These are phyloP conservation scores for Pigoraptor vietnamica DNA, from an alignment of 78 protist species.

Conservation along the genomic window DNA sequence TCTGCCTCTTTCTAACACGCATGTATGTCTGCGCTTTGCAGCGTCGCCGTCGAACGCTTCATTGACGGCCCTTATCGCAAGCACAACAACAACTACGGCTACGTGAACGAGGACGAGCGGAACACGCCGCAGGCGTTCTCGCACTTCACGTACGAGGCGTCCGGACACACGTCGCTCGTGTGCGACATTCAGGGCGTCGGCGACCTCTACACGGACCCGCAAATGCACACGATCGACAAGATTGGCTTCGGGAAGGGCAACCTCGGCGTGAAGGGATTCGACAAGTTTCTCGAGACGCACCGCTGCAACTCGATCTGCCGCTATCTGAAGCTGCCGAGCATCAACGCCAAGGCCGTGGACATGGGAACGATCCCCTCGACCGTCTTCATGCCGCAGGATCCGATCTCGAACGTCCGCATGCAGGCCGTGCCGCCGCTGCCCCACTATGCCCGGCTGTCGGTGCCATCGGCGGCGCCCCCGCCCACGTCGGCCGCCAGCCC, in stretches of 20 bases:
- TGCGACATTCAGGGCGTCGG: slow-evolving; percentile 89
- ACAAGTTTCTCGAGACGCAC: slow-evolving; percentile 63
- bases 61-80: slow-evolving; percentile 31
- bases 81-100: slow-evolving; percentile 81
- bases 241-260: slow-evolving; percentile 77
- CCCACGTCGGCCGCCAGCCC: no score
- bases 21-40: no score
- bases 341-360: neutral
- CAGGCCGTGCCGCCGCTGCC: no score
- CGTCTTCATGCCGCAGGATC: neutral
- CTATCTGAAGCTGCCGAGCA: slow-evolving; percentile 25
- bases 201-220: slow-evolving; percentile 88
- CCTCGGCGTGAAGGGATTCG: slow-evolving; percentile 68
- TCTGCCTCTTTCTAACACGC: no score
- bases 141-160: slow-evolving; percentile 76
- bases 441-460: no score
- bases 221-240: slow-evolving; percentile 69
- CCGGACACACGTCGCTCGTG: slow-evolving; percentile 56
- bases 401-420: no score
- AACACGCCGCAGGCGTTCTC: slow-evolving; percentile 88
- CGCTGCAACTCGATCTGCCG: slow-evolving; percentile 77
- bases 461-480: no score
- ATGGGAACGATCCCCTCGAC: neutral
- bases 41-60: neutral
- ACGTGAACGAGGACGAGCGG: slow-evolving; percentile 30